Conservation (phyloP, 371 early-diverging fungal genomes). For the Batrachochytrium dendrobatidis region DNA sequence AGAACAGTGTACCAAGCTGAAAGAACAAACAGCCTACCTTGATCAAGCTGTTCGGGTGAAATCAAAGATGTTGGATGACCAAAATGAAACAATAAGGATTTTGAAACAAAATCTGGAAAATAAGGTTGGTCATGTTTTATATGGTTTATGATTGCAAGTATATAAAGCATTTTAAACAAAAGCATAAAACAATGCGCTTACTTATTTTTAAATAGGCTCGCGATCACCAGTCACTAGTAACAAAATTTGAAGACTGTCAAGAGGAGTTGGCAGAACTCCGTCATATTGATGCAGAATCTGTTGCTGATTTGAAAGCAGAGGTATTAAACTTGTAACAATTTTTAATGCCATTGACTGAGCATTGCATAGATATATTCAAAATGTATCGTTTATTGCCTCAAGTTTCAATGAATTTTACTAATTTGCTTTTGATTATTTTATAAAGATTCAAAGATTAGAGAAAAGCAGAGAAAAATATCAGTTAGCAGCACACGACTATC, state of each 20-base stretch:
- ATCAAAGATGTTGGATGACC: slow-evolving; percentile 47
- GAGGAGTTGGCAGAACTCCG: slow-evolving; percentile 21
- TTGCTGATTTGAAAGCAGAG: slow-evolving; percentile 20
- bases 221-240: neutral
- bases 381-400: no score
- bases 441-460: neutral
- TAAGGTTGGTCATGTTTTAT: slow-evolving; percentile 38
- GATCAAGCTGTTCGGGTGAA: slow-evolving; percentile 35
- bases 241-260: neutral
- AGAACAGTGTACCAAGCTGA: neutral
- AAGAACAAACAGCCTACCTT: neutral
- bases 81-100: slow-evolving; percentile 39
- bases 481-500: slow-evolving; percentile 24
- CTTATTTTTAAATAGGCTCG: slow-evolving; percentile 6
- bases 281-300: slow-evolving; percentile 13
- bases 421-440: no score
- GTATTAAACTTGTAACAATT: neutral
- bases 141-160: neutral
- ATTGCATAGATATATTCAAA: no score
- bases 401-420: no score
- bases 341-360: no score
- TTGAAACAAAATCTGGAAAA: slow-evolving; percentile 45
- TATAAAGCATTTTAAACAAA: slow-evolving; percentile 15
- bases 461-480: neutral
- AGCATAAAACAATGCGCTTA: slow-evolving; percentile 22